Conservation (phyloP, 768 basidiomycete genomes). For the Epithele typhae region DNA sequence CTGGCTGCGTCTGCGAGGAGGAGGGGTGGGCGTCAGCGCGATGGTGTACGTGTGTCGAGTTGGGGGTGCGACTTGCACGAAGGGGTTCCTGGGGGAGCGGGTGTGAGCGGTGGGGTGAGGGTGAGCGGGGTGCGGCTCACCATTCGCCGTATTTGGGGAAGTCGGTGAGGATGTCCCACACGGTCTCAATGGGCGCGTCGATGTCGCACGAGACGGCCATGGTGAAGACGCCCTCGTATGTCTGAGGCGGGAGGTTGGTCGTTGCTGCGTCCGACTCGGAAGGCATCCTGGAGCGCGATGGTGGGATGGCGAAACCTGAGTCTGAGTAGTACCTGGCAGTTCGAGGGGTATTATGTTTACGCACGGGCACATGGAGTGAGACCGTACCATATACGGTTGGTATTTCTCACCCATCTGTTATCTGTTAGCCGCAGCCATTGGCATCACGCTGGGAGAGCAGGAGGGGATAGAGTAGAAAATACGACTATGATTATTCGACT, state of each 20-base stretch:
- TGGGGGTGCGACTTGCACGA: constrained; percentile 42
- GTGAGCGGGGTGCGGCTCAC: constrained; percentile 30
- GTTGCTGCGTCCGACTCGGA: background rate
- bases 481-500: too few relatives aligned
- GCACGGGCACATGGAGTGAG: too few relatives aligned
- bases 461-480: too few relatives aligned
- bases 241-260: constrained; percentile 35
- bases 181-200: constrained; percentile 55
- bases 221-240: constrained; percentile 42
- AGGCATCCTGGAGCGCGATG: too few relatives aligned
- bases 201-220: constrained; percentile 46
- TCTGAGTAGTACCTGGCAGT: too few relatives aligned
- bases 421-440: too few relatives aligned
- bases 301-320: too few relatives aligned
- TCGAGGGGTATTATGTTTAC: too few relatives aligned
- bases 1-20: background rate
- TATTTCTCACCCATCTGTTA: too few relatives aligned
- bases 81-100: constrained; percentile 51
- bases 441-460: too few relatives aligned
- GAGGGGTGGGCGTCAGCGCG: background rate
- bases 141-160: constrained; percentile 61
- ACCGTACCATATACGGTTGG: too few relatives aligned
- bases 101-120: background rate
- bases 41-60: too few relatives aligned
- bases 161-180: constrained; percentile 59